Conservation (phyloP, 2,329 filamentous ascomycete species). For the Fusarium pininemorale region DNA sequence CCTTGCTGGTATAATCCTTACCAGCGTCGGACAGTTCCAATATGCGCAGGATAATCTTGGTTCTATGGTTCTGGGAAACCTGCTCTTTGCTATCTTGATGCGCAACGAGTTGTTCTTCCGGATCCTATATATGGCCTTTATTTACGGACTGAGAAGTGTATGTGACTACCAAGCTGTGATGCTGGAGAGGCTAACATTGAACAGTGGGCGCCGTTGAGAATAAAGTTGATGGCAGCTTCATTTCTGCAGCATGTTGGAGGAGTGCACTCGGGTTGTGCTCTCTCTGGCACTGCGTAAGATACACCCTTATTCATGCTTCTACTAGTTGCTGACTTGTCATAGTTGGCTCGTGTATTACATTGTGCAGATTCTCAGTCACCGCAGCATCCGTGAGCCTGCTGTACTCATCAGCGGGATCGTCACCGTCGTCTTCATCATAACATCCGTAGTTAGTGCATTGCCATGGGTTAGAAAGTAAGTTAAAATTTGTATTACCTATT, state of each 20-base stretch:
- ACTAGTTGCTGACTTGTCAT: neutral
- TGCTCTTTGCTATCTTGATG: neutral
- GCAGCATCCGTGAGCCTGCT: neutral
- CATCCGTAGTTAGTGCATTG: neutral
- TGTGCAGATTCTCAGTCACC: neutral
- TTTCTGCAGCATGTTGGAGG: slow-evolving; percentile 1
- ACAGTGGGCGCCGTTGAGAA: neutral
- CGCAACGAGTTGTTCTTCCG: neutral
- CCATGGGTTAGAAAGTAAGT: slow-evolving; percentile 7
- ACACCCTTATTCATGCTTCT: accelerated
- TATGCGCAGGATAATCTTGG: neutral
- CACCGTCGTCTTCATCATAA: neutral
- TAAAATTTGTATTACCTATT: accelerated
- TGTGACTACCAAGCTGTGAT: accelerated
- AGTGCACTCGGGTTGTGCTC: neutral
- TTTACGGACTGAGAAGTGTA: neutral
- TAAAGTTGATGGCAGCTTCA: neutral
- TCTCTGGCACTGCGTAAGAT: neutral
- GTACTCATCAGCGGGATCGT: neutral
- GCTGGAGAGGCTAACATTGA: neutral
- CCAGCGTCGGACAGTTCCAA: neutral
- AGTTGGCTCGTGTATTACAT: neutral
- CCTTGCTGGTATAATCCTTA: neutral
- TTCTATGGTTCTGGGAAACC: neutral
- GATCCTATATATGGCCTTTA: neutral